A percentile compares a stretch with the other conserved stretches of the same genome.
These are phyloP conservation scores for Chlorociboria aeruginascens DNA, from an alignment of 495 filamentous ascomycete species.

Conservation along the genomic window DNA sequence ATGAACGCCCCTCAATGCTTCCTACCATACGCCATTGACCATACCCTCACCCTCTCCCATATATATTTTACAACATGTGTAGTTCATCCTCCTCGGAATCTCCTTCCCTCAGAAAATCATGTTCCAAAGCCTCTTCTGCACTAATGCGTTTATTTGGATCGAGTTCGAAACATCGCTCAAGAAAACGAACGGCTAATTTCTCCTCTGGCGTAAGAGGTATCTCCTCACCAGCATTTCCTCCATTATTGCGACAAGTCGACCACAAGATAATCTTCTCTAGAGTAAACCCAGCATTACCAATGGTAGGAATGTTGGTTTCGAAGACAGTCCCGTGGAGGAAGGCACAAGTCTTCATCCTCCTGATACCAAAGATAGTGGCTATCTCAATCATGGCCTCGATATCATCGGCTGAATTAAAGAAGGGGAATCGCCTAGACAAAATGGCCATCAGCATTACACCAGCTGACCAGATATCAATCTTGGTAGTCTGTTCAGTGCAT, in stretches of 20 bases:
- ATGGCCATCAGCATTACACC: constrained; percentile 91
- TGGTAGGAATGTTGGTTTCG: constrained; percentile 82
- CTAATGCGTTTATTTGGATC: constrained; percentile 61
- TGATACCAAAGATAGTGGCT: constrained; percentile 82
- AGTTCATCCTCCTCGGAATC: constrained; percentile 33
- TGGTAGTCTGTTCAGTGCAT: constrained; percentile 90
- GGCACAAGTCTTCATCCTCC: constrained; percentile 70
- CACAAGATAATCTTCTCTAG: constrained; percentile 91
- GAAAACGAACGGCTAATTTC: constrained; percentile 51
- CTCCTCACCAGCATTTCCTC: constrained; percentile 27
- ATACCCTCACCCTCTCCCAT: not conserved
- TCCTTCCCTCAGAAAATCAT: constrained; percentile 55
- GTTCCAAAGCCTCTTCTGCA: constrained; percentile 55
- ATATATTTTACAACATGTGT: constrained; percentile 26
- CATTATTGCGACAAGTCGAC: constrained; percentile 55
- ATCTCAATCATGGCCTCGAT: constrained; percentile 96
- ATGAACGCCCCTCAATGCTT: constrained; percentile 8
- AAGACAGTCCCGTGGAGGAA: constrained; percentile 75
- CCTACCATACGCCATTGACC: not conserved
- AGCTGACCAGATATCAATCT: constrained; percentile 94
- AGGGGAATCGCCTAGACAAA: constrained; percentile 81
- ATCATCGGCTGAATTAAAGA: constrained; percentile 96
- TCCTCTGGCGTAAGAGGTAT: constrained; percentile 44
- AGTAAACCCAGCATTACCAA: constrained; percentile 71
- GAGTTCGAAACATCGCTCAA: constrained; percentile 57